A percentile compares a stretch with the other conserved stretches of the same genome.
Conservation (phyloP, 1,284 basidiomycete species). For the Fomitopsis palustris region DNA sequence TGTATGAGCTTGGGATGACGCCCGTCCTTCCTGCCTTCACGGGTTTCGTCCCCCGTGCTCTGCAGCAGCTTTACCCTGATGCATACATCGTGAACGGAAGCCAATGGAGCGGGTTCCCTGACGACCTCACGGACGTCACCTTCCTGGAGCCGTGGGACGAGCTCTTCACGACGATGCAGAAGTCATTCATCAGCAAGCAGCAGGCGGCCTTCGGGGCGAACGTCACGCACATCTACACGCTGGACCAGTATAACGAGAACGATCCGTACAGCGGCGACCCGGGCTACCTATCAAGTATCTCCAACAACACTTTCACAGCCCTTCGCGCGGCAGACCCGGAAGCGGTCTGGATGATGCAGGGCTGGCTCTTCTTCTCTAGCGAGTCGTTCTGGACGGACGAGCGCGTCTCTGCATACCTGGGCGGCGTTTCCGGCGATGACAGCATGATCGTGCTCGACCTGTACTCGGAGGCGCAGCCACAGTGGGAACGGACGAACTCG, state of each 20-base stretch:
- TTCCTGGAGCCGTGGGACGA: slow-evolving; percentile 42
- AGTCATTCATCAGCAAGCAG: slow-evolving; percentile 40
- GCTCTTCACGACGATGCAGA: slow-evolving; percentile 36
- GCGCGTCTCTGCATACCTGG: slow-evolving; percentile 37
- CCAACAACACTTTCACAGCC: slow-evolving; percentile 33
- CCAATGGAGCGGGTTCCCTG: slow-evolving; percentile 35
- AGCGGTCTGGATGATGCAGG: slow-evolving; percentile 43
- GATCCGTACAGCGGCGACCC: slow-evolving; percentile 33
- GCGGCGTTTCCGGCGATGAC: slow-evolving; percentile 33
- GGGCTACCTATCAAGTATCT: slow-evolving; percentile 33
- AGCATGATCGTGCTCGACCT: slow-evolving; percentile 42
- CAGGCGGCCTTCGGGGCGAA: slow-evolving; percentile 34
- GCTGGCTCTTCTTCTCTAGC: slow-evolving; percentile 40
- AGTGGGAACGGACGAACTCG: slow-evolving; percentile 37
- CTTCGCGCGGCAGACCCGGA: slow-evolving; percentile 37
- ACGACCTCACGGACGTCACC: slow-evolving; percentile 31
- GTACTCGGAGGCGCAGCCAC: slow-evolving; percentile 38
- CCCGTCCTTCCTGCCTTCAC: slow-evolving; percentile 42
- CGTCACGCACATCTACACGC: slow-evolving; percentile 39
- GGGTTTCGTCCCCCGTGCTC: slow-evolving; percentile 37
- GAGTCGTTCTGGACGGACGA: slow-evolving; percentile 37
- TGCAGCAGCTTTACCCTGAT: slow-evolving; percentile 33
- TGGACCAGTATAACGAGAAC: slow-evolving; percentile 47
- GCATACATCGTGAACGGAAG: slow-evolving; percentile 35
- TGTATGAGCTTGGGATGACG: slow-evolving; percentile 43